These are phyloP conservation scores for Diutina neorugosa DNA, from an alignment of 1,139 yeast genomes.

Conservation along the genomic window DNA sequence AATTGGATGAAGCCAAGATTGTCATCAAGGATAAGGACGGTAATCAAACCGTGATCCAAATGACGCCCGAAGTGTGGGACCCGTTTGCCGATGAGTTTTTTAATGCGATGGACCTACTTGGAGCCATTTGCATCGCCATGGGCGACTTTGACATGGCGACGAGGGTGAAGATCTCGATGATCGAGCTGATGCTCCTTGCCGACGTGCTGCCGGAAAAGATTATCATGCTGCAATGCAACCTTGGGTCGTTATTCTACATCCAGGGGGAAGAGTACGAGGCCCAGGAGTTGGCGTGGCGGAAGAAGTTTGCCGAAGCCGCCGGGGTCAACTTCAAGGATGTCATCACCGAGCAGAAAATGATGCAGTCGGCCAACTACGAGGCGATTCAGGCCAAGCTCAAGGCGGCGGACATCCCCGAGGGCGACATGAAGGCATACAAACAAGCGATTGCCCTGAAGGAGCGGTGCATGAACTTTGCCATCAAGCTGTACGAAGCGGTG, in stretches of 20 bases:
- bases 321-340: constrained; percentile 15
- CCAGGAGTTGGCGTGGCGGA: constrained; percentile 22
- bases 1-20: constrained; percentile 5
- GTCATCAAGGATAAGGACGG: constrained; percentile 12
- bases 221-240: constrained; percentile 54
- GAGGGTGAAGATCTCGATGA: constrained; percentile 51
- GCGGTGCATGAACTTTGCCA: constrained; percentile 31
- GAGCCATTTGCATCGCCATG: constrained; percentile 53
- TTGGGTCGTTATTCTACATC: constrained; percentile 60
- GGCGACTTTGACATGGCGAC: constrained; percentile 59
- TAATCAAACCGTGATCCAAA: constrained; percentile 13
- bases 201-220: constrained; percentile 58
- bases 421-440: constrained; percentile 7
- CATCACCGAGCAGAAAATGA: constrained; percentile 8
- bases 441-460: constrained; percentile 18
- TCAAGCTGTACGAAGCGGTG: constrained; percentile 40
- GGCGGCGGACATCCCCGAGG: constrained; percentile 11
- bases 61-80: constrained; percentile 8
- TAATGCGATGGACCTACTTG: constrained; percentile 57
- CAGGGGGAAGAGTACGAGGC: constrained; percentile 60
- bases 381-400: constrained; percentile 8
- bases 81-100: constrained; percentile 70
- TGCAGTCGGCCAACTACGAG: constrained; percentile 6
- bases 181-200: constrained; percentile 64
- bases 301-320: constrained; percentile 15